These are phyloP conservation scores for Adansonia madagascariensis DNA, from an alignment of 441 rosid genomes.

Conservation along the genomic window DNA sequence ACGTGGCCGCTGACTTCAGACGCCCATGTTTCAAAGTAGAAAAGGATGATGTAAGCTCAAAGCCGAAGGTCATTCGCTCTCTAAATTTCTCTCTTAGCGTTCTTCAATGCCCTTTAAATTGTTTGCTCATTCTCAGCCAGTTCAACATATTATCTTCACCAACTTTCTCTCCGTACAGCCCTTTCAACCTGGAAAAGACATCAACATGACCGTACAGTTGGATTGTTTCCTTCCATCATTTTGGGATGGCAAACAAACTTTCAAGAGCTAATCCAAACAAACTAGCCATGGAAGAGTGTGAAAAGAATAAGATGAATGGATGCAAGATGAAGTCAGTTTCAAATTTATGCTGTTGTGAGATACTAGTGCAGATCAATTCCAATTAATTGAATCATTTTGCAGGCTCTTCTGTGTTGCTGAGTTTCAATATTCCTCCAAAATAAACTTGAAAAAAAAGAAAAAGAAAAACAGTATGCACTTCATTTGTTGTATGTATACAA, in stretches of 20 bases:
- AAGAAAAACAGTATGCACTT: neutral
- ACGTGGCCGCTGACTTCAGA: too few species aligned
- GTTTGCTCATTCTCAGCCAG: too few species aligned
- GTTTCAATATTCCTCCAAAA: neutral
- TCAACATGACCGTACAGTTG: too few species aligned
- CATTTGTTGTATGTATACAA: neutral
- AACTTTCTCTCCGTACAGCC: too few species aligned
- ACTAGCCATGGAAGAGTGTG: neutral
- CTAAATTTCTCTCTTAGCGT: too few species aligned
- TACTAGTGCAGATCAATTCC: neutral
- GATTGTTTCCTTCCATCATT: neutral
- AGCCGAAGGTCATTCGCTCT: too few species aligned
- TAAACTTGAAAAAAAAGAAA: neutral
- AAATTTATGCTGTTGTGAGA: too few species aligned
- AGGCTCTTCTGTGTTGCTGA: neutral
- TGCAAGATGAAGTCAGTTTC: neutral
- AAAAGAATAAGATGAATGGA: neutral
- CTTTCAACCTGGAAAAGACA: too few species aligned
- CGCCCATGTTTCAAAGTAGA: too few species aligned
- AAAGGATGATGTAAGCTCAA: too few species aligned
- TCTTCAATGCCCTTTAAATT: too few species aligned
- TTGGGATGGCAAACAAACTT: constrained; percentile 6
- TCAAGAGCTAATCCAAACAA: neutral
- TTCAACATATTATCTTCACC: too few species aligned
- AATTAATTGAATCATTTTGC: neutral